These are phyloP conservation scores for Tuber umbilicatum DNA, from an alignment of 495 filamentous ascomycete species.

Conservation along the genomic window DNA sequence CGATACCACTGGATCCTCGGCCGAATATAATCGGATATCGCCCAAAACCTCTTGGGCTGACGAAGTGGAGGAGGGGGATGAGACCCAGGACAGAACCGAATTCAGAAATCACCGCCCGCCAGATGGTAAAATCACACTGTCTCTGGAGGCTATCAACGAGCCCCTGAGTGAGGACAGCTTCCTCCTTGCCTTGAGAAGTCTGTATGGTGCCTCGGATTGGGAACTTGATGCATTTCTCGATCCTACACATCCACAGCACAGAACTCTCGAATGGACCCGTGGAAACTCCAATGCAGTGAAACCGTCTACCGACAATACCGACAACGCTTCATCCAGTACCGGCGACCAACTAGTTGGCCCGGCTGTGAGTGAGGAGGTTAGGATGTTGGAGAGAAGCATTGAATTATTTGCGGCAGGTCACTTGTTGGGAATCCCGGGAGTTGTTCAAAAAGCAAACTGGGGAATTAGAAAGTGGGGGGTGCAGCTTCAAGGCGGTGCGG, in stretches of 20 bases:
- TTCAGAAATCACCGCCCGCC: neutral
- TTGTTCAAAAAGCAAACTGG: constrained; percentile 30
- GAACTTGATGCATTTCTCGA: constrained; percentile 39
- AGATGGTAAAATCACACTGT: constrained; percentile 12
- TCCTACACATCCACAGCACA: constrained; percentile 33
- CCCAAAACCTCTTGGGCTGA: constrained; percentile 27
- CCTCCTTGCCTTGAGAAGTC: constrained; percentile 28
- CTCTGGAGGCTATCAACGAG: constrained; percentile 22
- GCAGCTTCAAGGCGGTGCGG: constrained; percentile 29
- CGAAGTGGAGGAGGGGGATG: constrained; percentile 18
- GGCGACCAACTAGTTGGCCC: constrained; percentile 3
- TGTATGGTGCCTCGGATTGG: constrained; percentile 38
- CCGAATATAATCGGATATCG: neutral
- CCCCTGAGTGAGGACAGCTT: constrained; percentile 33
- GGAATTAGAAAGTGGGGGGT: constrained; percentile 36
- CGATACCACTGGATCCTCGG: neutral
- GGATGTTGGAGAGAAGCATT: constrained; percentile 37
- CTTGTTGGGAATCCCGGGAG: constrained; percentile 33
- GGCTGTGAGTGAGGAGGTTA: constrained; percentile 17
- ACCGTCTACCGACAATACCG: neutral
- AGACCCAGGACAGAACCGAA: constrained; percentile 2
- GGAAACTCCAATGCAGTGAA: constrained; percentile 6
- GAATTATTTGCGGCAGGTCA: constrained; percentile 30
- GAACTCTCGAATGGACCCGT: constrained; percentile 29
- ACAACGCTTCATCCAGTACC: constrained; percentile 1